Evolutionary conservation across 1,139 yeast genomes (phyloP), one percentile per base, ranked within the genome.

Genomic region (Scheffersomyces parashehatae): DNA sequence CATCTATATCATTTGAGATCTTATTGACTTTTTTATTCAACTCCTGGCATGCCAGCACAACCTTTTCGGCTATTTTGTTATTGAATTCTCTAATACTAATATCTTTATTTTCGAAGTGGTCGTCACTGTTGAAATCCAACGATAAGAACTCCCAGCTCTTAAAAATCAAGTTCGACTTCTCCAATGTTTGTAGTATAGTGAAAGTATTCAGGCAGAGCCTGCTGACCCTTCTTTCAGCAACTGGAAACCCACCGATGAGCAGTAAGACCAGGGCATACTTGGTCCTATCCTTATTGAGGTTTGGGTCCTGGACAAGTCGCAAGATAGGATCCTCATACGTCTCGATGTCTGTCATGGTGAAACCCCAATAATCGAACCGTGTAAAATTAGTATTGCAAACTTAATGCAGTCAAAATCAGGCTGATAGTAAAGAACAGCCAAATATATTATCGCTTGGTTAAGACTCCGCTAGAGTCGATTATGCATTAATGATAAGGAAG

Each of bases 131-230:
- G 47, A 73, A 71, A 50, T 79, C 83, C 33, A 80, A 58, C n/a
- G 83, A 77, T 39, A 77, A 62, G 48, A 79, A 79, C 41, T 79
- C 82, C 85, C 85, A 80, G 49, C 76, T 75, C 47, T 76, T 72
- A 43, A 77, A 64, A 35, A 68, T 69, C 35, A 75, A 57, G 48
- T 75, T 77, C 20, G 77, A 65, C 49, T 73, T 73, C 55, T 80
- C 85, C 39, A 80, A 60, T 30, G 77, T 73, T 48, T 79, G 73
- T 30, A 79, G 60, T 4, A 78, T 70, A 36, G 71, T 70, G 41
- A 79, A 64, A n/a, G 76, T 65, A 16, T 75, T 65, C 47, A 68
- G 77, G 54, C 85, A 80, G 53, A 78, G 64, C 46, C 75, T 71
- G 44, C 77, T 74, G n/a, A 79, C 67, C 47, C 70, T 70, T 28